Base-by-base conservation (phyloP, 2,329 filamentous ascomycete genomes). In the Rhynchosporium secalis region DNA sequence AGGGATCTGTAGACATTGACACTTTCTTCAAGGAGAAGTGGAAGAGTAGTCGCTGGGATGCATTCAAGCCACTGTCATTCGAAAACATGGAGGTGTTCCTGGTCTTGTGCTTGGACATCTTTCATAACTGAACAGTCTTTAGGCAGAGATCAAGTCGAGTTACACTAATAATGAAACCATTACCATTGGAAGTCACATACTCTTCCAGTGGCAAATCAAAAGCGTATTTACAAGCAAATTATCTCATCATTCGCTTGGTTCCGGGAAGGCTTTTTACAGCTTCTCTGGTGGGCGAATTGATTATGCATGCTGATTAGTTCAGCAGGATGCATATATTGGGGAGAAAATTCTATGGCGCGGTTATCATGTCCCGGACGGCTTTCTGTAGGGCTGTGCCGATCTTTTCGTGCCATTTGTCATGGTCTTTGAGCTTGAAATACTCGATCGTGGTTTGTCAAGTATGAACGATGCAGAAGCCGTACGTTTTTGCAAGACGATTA, bases 351-450 rank as follows among this genome's bases (percentile, higher is more conserved):
- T 41, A 26, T 54, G 51, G 51, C 36, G 28, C 51, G 51, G 51
- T 13, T 54, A 41, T 8, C 12, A 7, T 28, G 33, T 29, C 36
- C 36, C 36, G 20, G 51, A 12, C n/a, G 26, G 3, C 1, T 28
- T 41, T 40, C n/a, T 52, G 49, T 52, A 52, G 49, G 49, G 49
- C 49, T 52, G 49, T 52, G 49, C 33, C 28, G n/a, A 15, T 9
- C n/a, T 26, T 15, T 52, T 20, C 12, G n/a, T 41, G 9, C 8
- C 6, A 54, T 54, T 54, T 54, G 51, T 54, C 51, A 54, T 54
- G n/a, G 10, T 4, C 3, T 41, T n/a, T 12, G 36, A 41, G 9
- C 28, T 52, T 20, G n/a, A 49, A 15, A 4, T 41, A 28, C 51
- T 54, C 28, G 36, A 5, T 41, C 10, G 28, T 54, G 9, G 29